Percentiles rank a stretch among this genome's conserved stretches.
Evolutionary conservation across 805 yeast species (phyloP).

Genomic region (Tetrapisispora iriomotensis): DNA sequence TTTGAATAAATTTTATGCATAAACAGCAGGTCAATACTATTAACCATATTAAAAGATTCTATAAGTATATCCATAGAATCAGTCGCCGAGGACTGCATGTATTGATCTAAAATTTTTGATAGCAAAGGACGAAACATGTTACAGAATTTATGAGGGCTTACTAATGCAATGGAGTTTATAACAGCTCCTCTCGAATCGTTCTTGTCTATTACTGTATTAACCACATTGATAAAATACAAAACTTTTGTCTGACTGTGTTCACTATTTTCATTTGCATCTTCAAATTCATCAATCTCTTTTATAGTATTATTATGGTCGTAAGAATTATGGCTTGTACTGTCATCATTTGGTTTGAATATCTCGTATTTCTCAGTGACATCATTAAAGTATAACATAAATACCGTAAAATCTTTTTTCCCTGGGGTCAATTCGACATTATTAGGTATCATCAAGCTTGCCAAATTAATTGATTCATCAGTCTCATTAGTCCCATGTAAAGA

Average conservation of each 20-base stretch:
- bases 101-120: constrained; percentile 37
- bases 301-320: background rate
- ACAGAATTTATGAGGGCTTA: constrained; percentile 44
- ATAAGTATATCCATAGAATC: constrained; percentile 7
- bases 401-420: constrained; percentile 48
- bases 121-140: constrained; percentile 51
- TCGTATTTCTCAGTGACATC: constrained; percentile 11
- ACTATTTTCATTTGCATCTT: constrained; percentile 3
- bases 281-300: constrained; percentile 5
- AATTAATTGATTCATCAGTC: constrained; percentile 7
- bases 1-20: constrained; percentile 12
- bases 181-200: constrained; percentile 46
- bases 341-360: constrained; percentile 17
- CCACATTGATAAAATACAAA: constrained; percentile 47
- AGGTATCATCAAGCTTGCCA: constrained; percentile 54
- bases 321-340: background rate
- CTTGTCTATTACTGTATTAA: constrained; percentile 37
- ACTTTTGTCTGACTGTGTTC: constrained; percentile 26
- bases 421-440: constrained; percentile 44
- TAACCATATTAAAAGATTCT: constrained; percentile 20
- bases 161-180: constrained; percentile 49
- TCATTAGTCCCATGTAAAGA: constrained; percentile 1
- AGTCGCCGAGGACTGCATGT: constrained; percentile 14
- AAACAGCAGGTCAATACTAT: constrained; percentile 19
- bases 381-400: constrained; percentile 41